phyloP scores from a whole-genome alignment of 2,329 filamentous ascomycete genomes.

The Penicillium sp. region DNA sequence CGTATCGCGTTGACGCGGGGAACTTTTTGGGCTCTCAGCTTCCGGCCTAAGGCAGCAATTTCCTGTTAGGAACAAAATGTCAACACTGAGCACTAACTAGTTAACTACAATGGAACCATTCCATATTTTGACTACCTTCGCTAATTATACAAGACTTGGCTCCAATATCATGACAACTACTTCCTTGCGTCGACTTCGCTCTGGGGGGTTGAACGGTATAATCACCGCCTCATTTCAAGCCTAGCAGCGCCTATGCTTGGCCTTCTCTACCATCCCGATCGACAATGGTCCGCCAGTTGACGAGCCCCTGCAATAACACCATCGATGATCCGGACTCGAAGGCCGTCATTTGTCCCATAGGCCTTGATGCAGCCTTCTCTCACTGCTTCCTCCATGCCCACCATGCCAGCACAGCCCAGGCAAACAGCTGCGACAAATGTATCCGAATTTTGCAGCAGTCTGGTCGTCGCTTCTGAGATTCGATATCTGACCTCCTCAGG shows the following conservation, averaged over 20 bases:
- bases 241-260: background rate
- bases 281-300: constrained; percentile 39
- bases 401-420: constrained; percentile 90
- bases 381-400: constrained; percentile 77
- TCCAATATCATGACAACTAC: background rate
- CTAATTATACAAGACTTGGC: background rate
- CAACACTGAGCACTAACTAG: constrained; percentile 6
- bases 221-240: background rate
- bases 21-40: constrained; percentile 27
- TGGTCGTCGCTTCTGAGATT: constrained; percentile 70
- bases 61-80: constrained; percentile 7
- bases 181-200: background rate
- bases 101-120: too few relatives aligned
- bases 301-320: constrained; percentile 54
- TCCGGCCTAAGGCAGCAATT: constrained; percentile 31
- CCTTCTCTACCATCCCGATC: constrained; percentile 35
- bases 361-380: constrained; percentile 66
- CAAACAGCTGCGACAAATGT: constrained; percentile 67
- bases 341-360: constrained; percentile 61
- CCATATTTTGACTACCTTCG: background rate
- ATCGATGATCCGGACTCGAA: constrained; percentile 71
- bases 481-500: constrained; percentile 64
- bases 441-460: constrained; percentile 57
- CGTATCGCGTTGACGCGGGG: constrained; percentile 41
- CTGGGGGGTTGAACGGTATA: background rate